These are phyloP conservation scores for Psilocybe subaeruginosa DNA, from an alignment of 768 basidiomycete genomes.

Conservation along the genomic window DNA sequence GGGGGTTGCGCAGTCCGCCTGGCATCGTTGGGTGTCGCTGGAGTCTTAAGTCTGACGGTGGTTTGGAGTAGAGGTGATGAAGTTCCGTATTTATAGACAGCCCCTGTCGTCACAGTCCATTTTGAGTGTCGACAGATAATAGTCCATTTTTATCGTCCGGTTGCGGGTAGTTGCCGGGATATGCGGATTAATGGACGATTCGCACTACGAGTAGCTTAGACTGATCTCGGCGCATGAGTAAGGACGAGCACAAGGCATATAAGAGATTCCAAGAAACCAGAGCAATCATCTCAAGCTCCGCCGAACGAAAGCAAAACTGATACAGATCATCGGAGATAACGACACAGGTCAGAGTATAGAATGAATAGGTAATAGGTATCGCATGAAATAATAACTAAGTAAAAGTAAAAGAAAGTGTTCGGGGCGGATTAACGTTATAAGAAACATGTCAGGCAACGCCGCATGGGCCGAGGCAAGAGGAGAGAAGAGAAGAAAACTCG, in stretches of 20 bases:
- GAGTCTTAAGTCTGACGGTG: not conserved
- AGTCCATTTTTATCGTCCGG: not conserved
- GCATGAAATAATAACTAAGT: not conserved
- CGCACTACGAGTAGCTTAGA: too few relatives aligned
- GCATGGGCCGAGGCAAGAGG: too few relatives aligned
- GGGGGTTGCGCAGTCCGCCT: conserved; percentile 30
- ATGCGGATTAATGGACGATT: not conserved
- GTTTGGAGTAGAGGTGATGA: conserved; percentile 4
- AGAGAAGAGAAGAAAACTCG: too few relatives aligned
- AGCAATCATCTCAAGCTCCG: too few relatives aligned
- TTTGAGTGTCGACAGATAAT: not conserved
- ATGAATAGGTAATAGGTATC: not conserved
- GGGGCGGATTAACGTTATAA: not conserved
- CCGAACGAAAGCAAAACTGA: too few relatives aligned
- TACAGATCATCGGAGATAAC: too few relatives aligned
- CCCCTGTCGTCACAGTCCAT: not conserved
- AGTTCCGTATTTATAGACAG: conserved; percentile 11
- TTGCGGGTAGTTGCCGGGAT: not conserved
- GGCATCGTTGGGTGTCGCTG: conserved; percentile 26
- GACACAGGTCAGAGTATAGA: not conserved
- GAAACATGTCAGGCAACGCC: not conserved
- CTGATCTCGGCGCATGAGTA: too few relatives aligned
- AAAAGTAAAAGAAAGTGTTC: not conserved
- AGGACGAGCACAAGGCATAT: too few relatives aligned
- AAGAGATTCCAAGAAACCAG: too few relatives aligned